Percentiles rank a stretch among this genome's conserved stretches.
Conservation (phyloP, 352 stramenopile genomes). For the Globisporangium takayamanum region DNA sequence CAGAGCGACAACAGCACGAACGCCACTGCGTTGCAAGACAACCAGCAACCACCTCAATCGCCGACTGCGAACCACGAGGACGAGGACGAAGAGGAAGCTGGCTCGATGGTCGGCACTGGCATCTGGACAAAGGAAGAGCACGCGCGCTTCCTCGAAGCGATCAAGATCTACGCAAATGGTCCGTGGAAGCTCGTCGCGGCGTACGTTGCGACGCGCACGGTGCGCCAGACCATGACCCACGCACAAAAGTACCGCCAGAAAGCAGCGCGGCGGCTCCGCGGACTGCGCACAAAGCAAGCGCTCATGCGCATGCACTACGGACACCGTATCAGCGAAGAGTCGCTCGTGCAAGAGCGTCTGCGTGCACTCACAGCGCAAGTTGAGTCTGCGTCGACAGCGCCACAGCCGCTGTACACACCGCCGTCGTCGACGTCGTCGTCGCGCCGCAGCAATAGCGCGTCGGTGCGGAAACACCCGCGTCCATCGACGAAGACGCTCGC, state of each 20-base stretch:
- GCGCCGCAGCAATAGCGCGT: not conserved
- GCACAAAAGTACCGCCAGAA: slow-evolving; percentile 74
- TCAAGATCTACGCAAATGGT: slow-evolving; percentile 64
- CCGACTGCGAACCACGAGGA: not conserved
- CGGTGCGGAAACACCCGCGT: slow-evolving; percentile 1
- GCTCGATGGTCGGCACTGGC: slow-evolving; percentile 24
- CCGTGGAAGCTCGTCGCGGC: slow-evolving; percentile 64
- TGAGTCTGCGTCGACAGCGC: slow-evolving; percentile 5
- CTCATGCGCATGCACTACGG: slow-evolving; percentile 69
- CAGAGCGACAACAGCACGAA: not conserved
- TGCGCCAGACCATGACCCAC: slow-evolving; percentile 73
- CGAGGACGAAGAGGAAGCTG: slow-evolving; percentile 7
- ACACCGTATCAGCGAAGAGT: slow-evolving; percentile 59
- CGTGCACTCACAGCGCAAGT: slow-evolving; percentile 24
- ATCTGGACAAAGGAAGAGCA: slow-evolving; percentile 66
- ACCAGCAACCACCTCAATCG: not conserved
- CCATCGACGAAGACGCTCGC: not conserved
- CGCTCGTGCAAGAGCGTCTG: slow-evolving; percentile 51
- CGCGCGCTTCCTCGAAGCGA: slow-evolving; percentile 59
- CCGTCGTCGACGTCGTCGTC: not conserved
- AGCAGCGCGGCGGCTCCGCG: slow-evolving; percentile 42
- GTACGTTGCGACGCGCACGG: slow-evolving; percentile 57
- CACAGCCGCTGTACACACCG: slow-evolving; percentile 9
- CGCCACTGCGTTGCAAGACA: not conserved
- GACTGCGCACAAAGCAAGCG: slow-evolving; percentile 59